Base-by-base conservation (phyloP, 31 red algal genomes). In the Asparagopsis taxiformis region DNA sequence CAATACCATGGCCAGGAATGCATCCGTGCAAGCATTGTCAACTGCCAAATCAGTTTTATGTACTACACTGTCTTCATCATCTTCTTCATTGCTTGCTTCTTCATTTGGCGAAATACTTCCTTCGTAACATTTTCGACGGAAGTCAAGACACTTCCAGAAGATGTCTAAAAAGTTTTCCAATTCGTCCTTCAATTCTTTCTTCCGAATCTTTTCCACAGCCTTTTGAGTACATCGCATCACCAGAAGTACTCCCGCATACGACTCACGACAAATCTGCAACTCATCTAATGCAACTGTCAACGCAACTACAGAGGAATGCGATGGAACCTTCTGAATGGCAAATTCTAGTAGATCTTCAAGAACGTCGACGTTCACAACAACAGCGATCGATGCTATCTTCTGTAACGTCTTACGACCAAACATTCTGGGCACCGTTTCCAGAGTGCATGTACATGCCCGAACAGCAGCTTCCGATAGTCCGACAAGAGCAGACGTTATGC, bases 141-240 rank as follows among this genome's bases (percentile, higher is more conserved):
- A 62, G 16, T 77, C 72, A 6, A 87, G 20, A 52, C 64, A 77
- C 25, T 26, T 25, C n/a, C 39, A 25, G 52, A 37, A 46, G 22
- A 75, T 59, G 8, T 25, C 13, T 30, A 75, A n/a, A 23, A 82
- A 21, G n/a, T 55, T 26, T 20, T 69, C 28, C 29, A 52, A 54
- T 16, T 82, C 54, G 6, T 56, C 31, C 61, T 65, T 82, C 20
- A 90, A 32, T 39, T 80, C 69, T 26, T 49, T 66, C 67, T 79
- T 89, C 34, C 36, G 20, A 65, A 89, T 79, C 51, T 37, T 24
- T 25, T 29, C 56, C 17, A 72, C 16, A 35, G 51, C 57, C 4
- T 20, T 55, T 41, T 29, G 20, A 5, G 79, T 2, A 30, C 64
- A 49, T 46, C 50, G 62, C 25, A 79, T 43, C 25, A 89, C 11